Conservation (phyloP, 805 yeast genomes). For the Metschnikowia proteae region DNA sequence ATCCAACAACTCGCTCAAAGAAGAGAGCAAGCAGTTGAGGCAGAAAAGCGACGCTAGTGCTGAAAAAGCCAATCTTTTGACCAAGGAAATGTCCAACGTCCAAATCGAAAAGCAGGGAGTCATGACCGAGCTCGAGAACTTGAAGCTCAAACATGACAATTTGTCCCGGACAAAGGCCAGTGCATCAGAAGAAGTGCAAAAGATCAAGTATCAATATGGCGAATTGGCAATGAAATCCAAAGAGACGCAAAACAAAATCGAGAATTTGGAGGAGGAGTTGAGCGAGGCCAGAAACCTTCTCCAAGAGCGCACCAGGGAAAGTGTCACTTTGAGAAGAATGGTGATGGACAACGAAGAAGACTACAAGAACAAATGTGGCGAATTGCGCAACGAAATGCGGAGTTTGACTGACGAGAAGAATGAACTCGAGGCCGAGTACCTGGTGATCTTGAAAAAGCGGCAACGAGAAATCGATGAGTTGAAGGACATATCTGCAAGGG, state of each 20-base stretch:
- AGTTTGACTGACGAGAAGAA: slow-evolving; percentile 58
- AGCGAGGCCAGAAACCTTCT: slow-evolving; percentile 65
- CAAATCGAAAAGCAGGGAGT: slow-evolving; percentile 43
- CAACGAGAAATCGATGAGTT: slow-evolving; percentile 65
- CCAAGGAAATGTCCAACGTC: slow-evolving; percentile 36
- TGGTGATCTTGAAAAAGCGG: slow-evolving; percentile 47
- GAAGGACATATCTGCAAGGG: slow-evolving; percentile 39
- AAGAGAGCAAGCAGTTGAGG: slow-evolving; percentile 38
- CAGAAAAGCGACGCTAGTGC: slow-evolving; percentile 40
- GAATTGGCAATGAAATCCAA: slow-evolving; percentile 63
- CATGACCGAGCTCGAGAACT: slow-evolving; percentile 36
- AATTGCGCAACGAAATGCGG: slow-evolving; percentile 49
- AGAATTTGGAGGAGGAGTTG: slow-evolving; percentile 77
- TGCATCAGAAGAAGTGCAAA: slow-evolving; percentile 39
- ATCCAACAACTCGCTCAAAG: slow-evolving; percentile 30
- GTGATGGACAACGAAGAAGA: slow-evolving; percentile 65
- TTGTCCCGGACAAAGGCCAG: slow-evolving; percentile 30
- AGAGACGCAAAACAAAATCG: slow-evolving; percentile 60
- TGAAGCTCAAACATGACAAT: slow-evolving; percentile 35
- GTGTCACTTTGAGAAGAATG: slow-evolving; percentile 65
- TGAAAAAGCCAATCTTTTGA: slow-evolving; percentile 28
- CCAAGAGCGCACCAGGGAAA: slow-evolving; percentile 79
- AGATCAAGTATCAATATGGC: slow-evolving; percentile 63
- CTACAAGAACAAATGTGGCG: slow-evolving; percentile 49
- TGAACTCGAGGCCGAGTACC: slow-evolving; percentile 52